Evolutionary conservation across 2,329 filamentous ascomycete species (phyloP).

Genomic region (Pochonia chlamydosporia): DNA sequence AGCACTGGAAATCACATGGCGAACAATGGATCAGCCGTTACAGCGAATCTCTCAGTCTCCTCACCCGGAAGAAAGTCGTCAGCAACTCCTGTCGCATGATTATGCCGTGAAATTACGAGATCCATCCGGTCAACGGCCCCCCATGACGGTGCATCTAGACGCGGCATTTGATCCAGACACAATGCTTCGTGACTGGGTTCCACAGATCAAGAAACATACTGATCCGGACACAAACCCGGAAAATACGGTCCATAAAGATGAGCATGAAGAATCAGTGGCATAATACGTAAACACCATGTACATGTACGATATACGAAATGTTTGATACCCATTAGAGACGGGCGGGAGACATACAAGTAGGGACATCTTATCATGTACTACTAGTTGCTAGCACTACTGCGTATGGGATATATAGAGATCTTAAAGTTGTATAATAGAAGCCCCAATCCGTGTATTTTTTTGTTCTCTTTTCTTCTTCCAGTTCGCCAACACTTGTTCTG

Average conservation of each 20-base stretch:
- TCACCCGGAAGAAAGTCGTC: background rate
- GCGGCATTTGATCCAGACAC: constrained; percentile 3
- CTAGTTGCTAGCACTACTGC: background rate
- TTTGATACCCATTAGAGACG: background rate
- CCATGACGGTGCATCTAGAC: constrained; percentile 3
- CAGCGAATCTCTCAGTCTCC: background rate
- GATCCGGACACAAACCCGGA: too few relatives aligned
- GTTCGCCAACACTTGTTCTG: too few relatives aligned
- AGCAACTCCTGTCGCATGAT: background rate
- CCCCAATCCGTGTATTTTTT: background rate
- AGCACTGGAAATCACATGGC: constrained; percentile 19
- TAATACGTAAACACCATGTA: too few relatives aligned
- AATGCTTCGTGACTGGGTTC: background rate
- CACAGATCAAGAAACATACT: background rate
- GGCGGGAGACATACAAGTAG: background rate
- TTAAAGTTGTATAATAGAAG: background rate
- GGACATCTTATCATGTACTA: background rate
- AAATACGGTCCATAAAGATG: too few relatives aligned
- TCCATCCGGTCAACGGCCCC: background rate
- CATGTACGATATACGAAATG: background rate
- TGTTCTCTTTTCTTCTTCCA: background rate
- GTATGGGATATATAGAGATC: background rate
- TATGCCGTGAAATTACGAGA: constrained; percentile 10
- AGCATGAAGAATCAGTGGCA: too few relatives aligned
- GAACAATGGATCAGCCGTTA: constrained; percentile 18